Evolutionary conservation across 805 yeast species (phyloP), one percentile per base, ranked within the genome.

Genomic region (Pichia phayaonensis): DNA sequence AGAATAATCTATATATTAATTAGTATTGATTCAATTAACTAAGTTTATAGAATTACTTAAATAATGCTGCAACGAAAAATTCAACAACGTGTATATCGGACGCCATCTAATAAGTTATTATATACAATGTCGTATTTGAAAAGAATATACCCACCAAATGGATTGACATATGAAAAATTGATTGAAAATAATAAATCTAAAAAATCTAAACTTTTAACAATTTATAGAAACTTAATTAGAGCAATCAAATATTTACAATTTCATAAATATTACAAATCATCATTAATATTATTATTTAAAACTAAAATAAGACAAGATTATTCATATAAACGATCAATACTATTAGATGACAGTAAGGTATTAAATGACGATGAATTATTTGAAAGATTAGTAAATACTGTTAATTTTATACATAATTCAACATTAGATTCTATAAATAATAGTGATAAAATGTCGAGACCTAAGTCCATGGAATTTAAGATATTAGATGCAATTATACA

Each of bases 341-440:
- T 58, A 22, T 21, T 43, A 2, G 26, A 41, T 11, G n/a, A 22
- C 22, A 16, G 27, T 10, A 16, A 10, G 12, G 20, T 43, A 8
- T 36, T 59, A 26, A 20, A 50, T 3, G 45, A 46, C 11, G 46
- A 47, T 11, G 59, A 59, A 36, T 8, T 60, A 5, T 38, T 50
- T 10, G 10, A 40, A 13, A 42, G 67, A 18, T 39, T 57, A 7
- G 45, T 60, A 3, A 61, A 62, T 38, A 56, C 66, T 1, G 43
- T 64, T 13, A 59, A 60, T 42, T 63, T 64, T 46, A 42, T 61
- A 8, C 56, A 59, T 36, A 64, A 64, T 49, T 58, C 64, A 2
- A 54, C 61, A 39, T 46, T 54, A n/a, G 46, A 48, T 34, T 29
- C 29, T 8, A 46, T 23, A 7, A n/a, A 27, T 13, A 46, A 53